A percentile compares a stretch with the other conserved stretches of the same genome.
Evolutionary conservation across 345 rosid genomes (phyloP).

Genomic region (Chamaenerion angustifolium): DNA sequence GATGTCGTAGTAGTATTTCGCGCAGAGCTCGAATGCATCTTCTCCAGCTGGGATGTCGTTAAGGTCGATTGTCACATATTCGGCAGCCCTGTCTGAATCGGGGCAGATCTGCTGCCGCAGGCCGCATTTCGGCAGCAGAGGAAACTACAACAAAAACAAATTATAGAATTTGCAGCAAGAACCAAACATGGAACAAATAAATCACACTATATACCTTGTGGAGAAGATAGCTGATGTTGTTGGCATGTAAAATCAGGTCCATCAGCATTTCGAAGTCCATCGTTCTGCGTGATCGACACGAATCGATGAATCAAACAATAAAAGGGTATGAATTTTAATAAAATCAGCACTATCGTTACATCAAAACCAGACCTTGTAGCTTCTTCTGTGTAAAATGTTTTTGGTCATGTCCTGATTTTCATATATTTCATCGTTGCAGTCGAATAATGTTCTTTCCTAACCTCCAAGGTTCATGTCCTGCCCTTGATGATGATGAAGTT

Average conservation of each 20-base stretch:
- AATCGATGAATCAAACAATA: conserved; percentile 4
- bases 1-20: conserved; percentile 89
- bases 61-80: conserved; percentile 44
- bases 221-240: conserved; percentile 54
- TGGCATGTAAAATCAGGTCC: conserved; percentile 52
- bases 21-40: conserved; percentile 87
- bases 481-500: no score
- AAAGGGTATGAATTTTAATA: not conserved
- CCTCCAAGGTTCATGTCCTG: conserved; percentile 9
- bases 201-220: conserved; percentile 46
- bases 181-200: not conserved
- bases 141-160: conserved; percentile 41
- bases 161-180: not conserved
- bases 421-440: conserved; percentile 68
- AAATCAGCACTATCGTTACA: not conserved
- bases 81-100: conserved; percentile 22
- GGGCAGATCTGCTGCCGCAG: conserved; percentile 50
- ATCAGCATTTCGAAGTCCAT: conserved; percentile 48
- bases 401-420: conserved; percentile 83
- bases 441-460: conserved; percentile 9
- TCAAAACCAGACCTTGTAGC: conserved; percentile 47
- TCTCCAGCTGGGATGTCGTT: conserved; percentile 91
- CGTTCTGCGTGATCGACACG: conserved; percentile 32
- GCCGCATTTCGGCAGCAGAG: conserved; percentile 80
- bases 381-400: conserved; percentile 82